A percentile compares a stretch with the other conserved stretches of the same genome.
phyloP scores from a whole-genome alignment of 225 moss, liverwort and hornwort species.

The Anthoceros angustus region DNA sequence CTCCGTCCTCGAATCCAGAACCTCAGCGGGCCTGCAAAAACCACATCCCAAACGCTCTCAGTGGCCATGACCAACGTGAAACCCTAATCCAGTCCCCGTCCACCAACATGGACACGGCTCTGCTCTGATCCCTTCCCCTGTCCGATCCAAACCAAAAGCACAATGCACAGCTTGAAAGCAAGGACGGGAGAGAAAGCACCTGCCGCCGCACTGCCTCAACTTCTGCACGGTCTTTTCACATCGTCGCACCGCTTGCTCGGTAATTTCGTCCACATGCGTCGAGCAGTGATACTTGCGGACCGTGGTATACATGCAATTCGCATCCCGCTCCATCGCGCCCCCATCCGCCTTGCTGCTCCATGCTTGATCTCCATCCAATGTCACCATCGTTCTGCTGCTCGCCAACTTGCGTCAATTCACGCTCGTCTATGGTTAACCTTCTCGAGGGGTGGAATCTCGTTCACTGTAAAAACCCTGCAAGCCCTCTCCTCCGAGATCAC shows the following conservation, averaged over 20 bases:
- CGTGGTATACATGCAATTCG: constrained; percentile 47
- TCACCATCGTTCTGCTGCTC: background rate
- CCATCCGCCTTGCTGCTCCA: background rate
- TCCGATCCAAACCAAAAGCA: too few relatives aligned
- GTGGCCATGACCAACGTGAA: constrained; percentile 1
- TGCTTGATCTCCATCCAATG: background rate
- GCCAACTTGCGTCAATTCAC: too few relatives aligned
- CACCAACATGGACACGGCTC: too few relatives aligned
- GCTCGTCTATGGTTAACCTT: too few relatives aligned
- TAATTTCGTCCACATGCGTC: constrained; percentile 20
- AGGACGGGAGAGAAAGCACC: constrained; percentile 18
- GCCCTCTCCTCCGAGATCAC: too few relatives aligned
- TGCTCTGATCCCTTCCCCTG: too few relatives aligned
- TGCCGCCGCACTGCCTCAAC: constrained; percentile 48
- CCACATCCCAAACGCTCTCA: background rate
- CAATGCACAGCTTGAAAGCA: background rate
- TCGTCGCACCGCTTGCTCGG: constrained; percentile 30
- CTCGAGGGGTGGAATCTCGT: too few relatives aligned
- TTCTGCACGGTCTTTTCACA: constrained; percentile 58
- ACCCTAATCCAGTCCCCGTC: background rate
- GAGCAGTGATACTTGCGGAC: constrained; percentile 53
- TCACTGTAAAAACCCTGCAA: too few relatives aligned
- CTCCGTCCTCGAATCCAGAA: constrained; percentile 64
- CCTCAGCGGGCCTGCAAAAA: constrained; percentile 48
- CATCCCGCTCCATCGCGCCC: constrained; percentile 20